Percentiles rank a stretch among this genome's conserved stretches.
These are phyloP conservation scores for Camellia granthamiana DNA, from an alignment of 148 eudicot genomes.

Conservation along the genomic window DNA sequence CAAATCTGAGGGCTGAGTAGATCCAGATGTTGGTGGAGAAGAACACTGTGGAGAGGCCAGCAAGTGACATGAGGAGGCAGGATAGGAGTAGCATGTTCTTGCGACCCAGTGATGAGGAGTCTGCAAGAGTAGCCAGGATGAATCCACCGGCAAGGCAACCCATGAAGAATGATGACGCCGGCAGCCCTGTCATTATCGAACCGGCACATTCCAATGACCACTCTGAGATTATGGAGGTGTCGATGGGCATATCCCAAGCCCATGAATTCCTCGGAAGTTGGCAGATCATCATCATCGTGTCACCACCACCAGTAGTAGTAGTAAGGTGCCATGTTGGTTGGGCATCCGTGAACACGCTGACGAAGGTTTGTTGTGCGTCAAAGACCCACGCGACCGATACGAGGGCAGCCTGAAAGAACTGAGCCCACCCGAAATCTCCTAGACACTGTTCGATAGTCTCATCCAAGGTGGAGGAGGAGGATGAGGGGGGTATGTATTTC, in stretches of 20 bases:
- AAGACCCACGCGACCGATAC: slow-evolving; percentile 65
- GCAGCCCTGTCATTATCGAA: slow-evolving; percentile 48
- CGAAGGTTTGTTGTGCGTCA: slow-evolving; percentile 75
- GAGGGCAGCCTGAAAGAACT: slow-evolving; percentile 43
- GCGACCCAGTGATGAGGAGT: slow-evolving; percentile 56
- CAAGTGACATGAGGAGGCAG: slow-evolving; percentile 45
- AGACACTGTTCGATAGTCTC: slow-evolving; percentile 51
- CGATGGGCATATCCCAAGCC: slow-evolving; percentile 41
- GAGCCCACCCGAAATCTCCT: slow-evolving; percentile 55
- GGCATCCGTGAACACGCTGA: slow-evolving; percentile 64
- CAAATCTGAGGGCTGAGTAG: slow-evolving; percentile 45
- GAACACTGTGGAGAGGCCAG: slow-evolving; percentile 37
- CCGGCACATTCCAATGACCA: slow-evolving; percentile 56
- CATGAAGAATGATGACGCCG: slow-evolving; percentile 62
- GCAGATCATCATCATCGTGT: slow-evolving; percentile 25
- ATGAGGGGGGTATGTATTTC: not conserved
- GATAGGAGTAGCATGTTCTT: slow-evolving; percentile 51
- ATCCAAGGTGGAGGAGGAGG: slow-evolving; percentile 22
- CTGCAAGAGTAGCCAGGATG: slow-evolving; percentile 53
- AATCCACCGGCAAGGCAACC: slow-evolving; percentile 60
- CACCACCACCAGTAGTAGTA: not conserved
- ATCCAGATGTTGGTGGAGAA: slow-evolving; percentile 41
- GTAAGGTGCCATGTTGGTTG: slow-evolving; percentile 54
- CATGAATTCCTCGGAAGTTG: slow-evolving; percentile 28
- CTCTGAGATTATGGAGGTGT: slow-evolving; percentile 51